Evolutionary conservation across 1,284 basidiomycete genomes (phyloP).

Genomic region (Boletellus deceptivus): DNA sequence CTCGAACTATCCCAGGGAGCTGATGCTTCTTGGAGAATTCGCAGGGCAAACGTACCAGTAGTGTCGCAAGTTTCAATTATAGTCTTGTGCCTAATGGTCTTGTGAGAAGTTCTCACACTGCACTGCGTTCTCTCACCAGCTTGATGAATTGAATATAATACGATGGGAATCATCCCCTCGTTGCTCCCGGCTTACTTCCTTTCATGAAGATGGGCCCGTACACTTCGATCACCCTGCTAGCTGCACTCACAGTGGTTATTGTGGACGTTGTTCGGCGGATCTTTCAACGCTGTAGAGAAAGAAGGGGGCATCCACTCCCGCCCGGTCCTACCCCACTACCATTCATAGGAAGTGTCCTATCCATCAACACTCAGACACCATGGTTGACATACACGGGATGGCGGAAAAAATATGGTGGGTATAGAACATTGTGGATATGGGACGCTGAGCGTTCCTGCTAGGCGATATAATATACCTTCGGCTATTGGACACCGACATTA

Average conservation of each 20-base stretch:
- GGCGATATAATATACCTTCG: slow-evolving; percentile 5
- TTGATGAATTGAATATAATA: too few species aligned
- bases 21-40: too few species aligned
- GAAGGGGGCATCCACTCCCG: background rate
- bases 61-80: too few species aligned
- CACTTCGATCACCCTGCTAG: background rate
- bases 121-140: too few species aligned
- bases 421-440: background rate
- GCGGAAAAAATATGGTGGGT: slow-evolving; percentile 14
- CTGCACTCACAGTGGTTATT: background rate
- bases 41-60: too few species aligned
- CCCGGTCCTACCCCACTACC: background rate
- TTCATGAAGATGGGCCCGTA: background rate
- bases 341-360: slow-evolving; percentile 1
- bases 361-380: slow-evolving; percentile 1
- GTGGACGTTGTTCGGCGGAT: background rate
- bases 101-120: too few species aligned
- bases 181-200: too few species aligned
- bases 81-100: too few species aligned
- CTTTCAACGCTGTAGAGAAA: background rate
- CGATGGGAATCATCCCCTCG: too few species aligned
- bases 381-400: slow-evolving; percentile 15
- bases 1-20: too few species aligned
- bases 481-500: slow-evolving; percentile 8
- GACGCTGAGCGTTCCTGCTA: background rate